phyloP scores from a whole-genome alignment of 495 filamentous ascomycete species.

The Trichocladium antarcticum region DNA sequence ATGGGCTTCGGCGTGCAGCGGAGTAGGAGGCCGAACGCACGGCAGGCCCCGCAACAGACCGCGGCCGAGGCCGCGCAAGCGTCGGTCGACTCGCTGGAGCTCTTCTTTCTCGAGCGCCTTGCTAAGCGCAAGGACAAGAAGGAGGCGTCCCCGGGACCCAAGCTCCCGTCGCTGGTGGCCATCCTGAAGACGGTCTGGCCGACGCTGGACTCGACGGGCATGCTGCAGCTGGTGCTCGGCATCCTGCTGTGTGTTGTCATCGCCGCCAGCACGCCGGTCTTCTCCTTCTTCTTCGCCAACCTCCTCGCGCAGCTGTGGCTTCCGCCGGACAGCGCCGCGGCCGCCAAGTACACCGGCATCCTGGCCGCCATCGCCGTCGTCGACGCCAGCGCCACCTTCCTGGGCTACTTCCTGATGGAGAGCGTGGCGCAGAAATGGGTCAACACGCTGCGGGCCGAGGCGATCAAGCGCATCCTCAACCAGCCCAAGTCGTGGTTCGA shows the following conservation, averaged over 20 bases:
- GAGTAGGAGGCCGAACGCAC: conserved; percentile 8
- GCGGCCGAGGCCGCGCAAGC: background rate
- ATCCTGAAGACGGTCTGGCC: conserved; percentile 74
- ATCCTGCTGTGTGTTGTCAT: conserved; percentile 51
- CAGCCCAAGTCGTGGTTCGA: conserved; percentile 87
- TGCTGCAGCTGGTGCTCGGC: conserved; percentile 48
- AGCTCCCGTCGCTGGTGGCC: conserved; percentile 33
- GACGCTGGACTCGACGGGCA: conserved; percentile 41
- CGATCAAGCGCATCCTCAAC: conserved; percentile 57
- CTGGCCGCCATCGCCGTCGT: conserved; percentile 57
- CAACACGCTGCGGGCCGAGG: conserved; percentile 54
- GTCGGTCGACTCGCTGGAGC: conserved; percentile 20
- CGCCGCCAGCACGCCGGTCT: conserved; percentile 60
- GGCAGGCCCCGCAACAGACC: background rate
- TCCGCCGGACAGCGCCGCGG: conserved; percentile 21
- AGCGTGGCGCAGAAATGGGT: conserved; percentile 68
- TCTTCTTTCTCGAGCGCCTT: conserved; percentile 22
- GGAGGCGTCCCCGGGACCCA: conserved; percentile 1
- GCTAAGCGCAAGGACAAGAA: conserved; percentile 15
- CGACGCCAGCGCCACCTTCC: conserved; percentile 54
- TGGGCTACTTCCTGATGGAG: conserved; percentile 61
- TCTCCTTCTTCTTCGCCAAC: conserved; percentile 66
- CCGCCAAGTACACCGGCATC: conserved; percentile 54
- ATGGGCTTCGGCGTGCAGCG: conserved; percentile 14
- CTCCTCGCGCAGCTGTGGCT: conserved; percentile 61